Evolutionary conservation across 176 grass and related monocot species (phyloP).

Genomic region (Carex scoparia): DNA sequence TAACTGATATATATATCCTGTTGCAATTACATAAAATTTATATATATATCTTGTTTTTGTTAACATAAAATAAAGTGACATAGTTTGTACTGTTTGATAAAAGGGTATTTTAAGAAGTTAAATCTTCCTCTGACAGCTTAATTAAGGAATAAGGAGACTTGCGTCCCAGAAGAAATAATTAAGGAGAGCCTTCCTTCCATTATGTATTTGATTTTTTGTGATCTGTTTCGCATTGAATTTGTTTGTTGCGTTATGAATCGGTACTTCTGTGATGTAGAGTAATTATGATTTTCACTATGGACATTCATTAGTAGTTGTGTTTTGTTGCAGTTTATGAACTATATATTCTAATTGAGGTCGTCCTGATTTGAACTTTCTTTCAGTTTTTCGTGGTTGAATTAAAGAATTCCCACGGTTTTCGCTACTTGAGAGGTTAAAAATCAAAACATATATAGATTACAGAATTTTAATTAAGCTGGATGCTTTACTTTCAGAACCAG

Average conservation of each 20-base stretch:
- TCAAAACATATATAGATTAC: neutral
- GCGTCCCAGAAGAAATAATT: neutral
- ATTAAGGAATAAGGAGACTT: neutral
- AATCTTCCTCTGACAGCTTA: neutral
- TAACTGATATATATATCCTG: neutral
- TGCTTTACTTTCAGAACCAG: neutral
- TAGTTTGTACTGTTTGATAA: neutral
- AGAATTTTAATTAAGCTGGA: neutral
- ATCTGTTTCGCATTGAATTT: neutral
- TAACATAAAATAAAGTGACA: neutral
- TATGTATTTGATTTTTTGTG: neutral
- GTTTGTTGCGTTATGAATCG: neutral
- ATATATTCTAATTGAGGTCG: neutral
- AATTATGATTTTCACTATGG: neutral
- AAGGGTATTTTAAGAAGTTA: no score
- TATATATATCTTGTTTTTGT: neutral
- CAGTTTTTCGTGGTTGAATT: neutral
- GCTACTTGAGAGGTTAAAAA: neutral
- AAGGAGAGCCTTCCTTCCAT: neutral
- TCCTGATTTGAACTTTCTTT: no score
- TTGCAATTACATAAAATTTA: neutral
- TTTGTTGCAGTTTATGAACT: neutral
- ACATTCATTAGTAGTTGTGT: neutral
- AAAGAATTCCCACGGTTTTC: neutral
- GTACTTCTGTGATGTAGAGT: neutral